A percentile compares a stretch with the other conserved stretches of the same genome.
Evolutionary conservation across 106 monocot species (phyloP).

Genomic region (Chionographis japonica): DNA sequence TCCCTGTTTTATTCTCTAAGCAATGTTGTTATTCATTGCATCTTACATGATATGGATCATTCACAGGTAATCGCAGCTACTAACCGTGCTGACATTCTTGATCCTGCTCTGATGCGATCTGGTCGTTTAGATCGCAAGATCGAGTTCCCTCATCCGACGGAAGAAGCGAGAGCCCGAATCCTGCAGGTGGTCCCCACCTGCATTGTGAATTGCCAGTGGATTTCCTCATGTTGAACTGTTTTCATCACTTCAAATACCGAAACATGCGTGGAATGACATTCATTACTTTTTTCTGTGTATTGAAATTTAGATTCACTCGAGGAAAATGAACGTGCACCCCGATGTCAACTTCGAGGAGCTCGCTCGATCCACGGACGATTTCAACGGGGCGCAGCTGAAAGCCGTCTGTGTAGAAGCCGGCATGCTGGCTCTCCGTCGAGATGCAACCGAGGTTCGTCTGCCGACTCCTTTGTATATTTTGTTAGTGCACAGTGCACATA

Average conservation of each 20-base stretch:
- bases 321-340: slow-evolving; percentile 93
- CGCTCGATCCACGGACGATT: slow-evolving; percentile 88
- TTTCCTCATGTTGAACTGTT: too few relatives aligned
- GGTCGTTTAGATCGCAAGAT: slow-evolving; percentile 96
- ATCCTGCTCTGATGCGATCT: slow-evolving; percentile 91
- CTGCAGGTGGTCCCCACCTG: slow-evolving; percentile 45
- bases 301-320: slow-evolving; percentile 80
- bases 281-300: not conserved
- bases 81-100: slow-evolving; percentile 86
- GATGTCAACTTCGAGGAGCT: slow-evolving; percentile 98
- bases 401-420: slow-evolving; percentile 97
- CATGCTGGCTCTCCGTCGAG: slow-evolving; percentile 86
- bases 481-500: too few relatives aligned
- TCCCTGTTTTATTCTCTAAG: too few relatives aligned
- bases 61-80: slow-evolving; percentile 93
- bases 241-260: too few relatives aligned
- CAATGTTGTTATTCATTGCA: not conserved
- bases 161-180: slow-evolving; percentile 86
- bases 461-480: not conserved
- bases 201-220: too few relatives aligned
- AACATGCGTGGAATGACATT: too few relatives aligned
- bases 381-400: slow-evolving; percentile 91
- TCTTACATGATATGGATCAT: not conserved
- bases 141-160: slow-evolving; percentile 90
- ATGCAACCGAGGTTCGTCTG: slow-evolving; percentile 77